Conservation (phyloP, 805 yeast species). For the Lipomyces chichibuensis region DNA sequence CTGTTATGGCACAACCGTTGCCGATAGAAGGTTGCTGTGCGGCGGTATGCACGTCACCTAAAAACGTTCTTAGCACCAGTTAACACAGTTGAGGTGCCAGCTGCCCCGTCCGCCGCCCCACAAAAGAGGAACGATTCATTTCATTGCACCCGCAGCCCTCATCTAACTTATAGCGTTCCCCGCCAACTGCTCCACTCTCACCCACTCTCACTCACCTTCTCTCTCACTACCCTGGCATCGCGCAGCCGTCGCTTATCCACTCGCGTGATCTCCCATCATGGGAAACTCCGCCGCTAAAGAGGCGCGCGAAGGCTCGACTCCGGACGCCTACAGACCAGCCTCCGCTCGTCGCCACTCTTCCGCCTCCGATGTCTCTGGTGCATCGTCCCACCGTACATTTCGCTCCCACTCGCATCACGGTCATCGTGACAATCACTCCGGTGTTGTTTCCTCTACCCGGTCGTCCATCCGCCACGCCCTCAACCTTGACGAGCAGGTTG, state of each 20-base stretch:
- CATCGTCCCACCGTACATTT: neutral
- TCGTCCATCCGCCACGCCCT: constrained; percentile 31
- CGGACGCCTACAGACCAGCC: neutral
- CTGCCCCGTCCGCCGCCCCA: no score
- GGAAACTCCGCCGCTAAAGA: constrained; percentile 42
- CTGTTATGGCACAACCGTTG: neutral
- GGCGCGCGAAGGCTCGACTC: constrained; percentile 21
- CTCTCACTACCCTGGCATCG: neutral
- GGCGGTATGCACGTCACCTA: neutral
- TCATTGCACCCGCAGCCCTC: no score
- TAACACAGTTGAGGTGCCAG: no score
- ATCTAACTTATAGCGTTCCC: no score
- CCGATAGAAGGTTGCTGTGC: neutral
- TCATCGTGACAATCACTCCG: constrained; percentile 4
- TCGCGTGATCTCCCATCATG: constrained; percentile 30
- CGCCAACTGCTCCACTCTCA: no score
- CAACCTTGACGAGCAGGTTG: constrained; percentile 54
- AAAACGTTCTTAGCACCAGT: no score
- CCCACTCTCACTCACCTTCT: neutral
- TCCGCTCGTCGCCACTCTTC: constrained; percentile 11
- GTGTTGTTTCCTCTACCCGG: constrained; percentile 11
- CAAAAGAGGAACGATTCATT: no score
- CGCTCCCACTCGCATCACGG: constrained; percentile 7
- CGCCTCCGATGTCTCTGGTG: constrained; percentile 9
- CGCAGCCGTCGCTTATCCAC: neutral